These are phyloP conservation scores for Groenewaldozyma tartarivorans DNA, from an alignment of 805 yeast genomes.

Conservation along the genomic window DNA sequence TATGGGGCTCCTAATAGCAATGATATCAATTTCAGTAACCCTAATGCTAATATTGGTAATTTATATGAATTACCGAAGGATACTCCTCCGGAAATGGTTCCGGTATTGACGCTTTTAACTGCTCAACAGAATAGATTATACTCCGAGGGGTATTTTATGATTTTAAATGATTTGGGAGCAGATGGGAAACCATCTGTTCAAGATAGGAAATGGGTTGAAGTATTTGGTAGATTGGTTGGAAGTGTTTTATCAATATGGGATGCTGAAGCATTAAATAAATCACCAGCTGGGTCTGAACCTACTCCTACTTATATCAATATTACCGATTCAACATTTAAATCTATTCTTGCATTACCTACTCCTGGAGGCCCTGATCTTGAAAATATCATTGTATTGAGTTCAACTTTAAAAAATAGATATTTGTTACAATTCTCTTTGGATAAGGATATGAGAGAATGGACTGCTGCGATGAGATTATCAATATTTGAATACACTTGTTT, in stretches of 20 bases:
- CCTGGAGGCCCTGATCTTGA: slow-evolving; percentile 50
- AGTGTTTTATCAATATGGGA: slow-evolving; percentile 92
- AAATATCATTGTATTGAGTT: slow-evolving; percentile 79
- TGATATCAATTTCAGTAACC: neutral
- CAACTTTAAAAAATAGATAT: slow-evolving; percentile 83
- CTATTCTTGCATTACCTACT: slow-evolving; percentile 55
- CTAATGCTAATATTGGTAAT: neutral
- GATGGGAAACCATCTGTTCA: slow-evolving; percentile 70
- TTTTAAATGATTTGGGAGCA: slow-evolving; percentile 32
- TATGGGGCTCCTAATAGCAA: neutral
- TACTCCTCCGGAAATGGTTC: slow-evolving; percentile 57
- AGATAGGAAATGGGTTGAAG: slow-evolving; percentile 82
- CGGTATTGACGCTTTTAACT: slow-evolving; percentile 58
- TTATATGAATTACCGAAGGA: slow-evolving; percentile 19
- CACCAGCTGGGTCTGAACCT: slow-evolving; percentile 49
- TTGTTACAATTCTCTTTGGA: slow-evolving; percentile 66
- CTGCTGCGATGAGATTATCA: slow-evolving; percentile 70
- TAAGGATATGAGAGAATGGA: slow-evolving; percentile 65
- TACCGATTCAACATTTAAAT: slow-evolving; percentile 79
- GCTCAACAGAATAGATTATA: slow-evolving; percentile 65
- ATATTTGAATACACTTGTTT: slow-evolving; percentile 71
- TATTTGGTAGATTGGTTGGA: slow-evolving; percentile 84
- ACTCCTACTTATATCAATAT: slow-evolving; percentile 79
- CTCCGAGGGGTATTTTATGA: slow-evolving; percentile 42
- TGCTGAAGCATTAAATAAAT: slow-evolving; percentile 38